Percentiles rank a stretch among this genome's conserved stretches.
phyloP scores from a whole-genome alignment of 495 filamentous ascomycete species.

The Arthonia radiata region DNA sequence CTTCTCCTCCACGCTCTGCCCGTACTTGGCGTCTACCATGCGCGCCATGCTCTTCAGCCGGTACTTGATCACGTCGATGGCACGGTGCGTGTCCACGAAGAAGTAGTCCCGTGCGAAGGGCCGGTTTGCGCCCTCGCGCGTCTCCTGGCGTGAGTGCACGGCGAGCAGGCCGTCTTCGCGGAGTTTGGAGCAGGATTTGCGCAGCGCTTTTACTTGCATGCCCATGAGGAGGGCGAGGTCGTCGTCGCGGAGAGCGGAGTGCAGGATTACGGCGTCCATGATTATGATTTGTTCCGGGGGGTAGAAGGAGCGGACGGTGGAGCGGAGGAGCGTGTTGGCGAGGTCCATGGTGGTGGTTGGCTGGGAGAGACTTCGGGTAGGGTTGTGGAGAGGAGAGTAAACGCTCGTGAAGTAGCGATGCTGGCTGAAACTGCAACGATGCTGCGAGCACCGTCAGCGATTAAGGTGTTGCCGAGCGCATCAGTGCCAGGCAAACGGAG shows the following conservation, averaged over 20 bases:
- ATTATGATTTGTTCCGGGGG: conserved; percentile 70
- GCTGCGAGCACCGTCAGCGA: too few species aligned
- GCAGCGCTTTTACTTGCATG: conserved; percentile 57
- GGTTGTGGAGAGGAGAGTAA: too few species aligned
- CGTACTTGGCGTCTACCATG: conserved; percentile 55
- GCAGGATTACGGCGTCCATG: conserved; percentile 75
- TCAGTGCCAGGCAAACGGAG: too few species aligned
- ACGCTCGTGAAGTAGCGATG: too few species aligned
- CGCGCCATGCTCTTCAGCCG: conserved; percentile 64
- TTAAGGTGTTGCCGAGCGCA: too few species aligned
- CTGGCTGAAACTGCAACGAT: too few species aligned
- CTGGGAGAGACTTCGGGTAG: too few species aligned
- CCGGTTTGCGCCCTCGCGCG: conserved; percentile 45
- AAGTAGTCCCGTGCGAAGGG: conserved; percentile 77
- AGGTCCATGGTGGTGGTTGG: conserved; percentile 64
- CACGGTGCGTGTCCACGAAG: conserved; percentile 82
- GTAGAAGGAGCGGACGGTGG: conserved; percentile 78
- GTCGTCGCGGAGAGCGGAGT: conserved; percentile 67
- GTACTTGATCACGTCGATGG: conserved; percentile 93
- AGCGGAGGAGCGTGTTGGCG: conserved; percentile 68
- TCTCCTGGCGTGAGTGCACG: conserved; percentile 61
- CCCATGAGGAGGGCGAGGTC: conserved; percentile 61
- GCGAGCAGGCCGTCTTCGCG: conserved; percentile 64
- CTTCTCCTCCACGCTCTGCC: conserved; percentile 48
- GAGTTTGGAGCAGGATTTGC: conserved; percentile 61